These are phyloP conservation scores for Malus sieversii DNA, from an alignment of 306 rosid genomes.

Conservation along the genomic window DNA sequence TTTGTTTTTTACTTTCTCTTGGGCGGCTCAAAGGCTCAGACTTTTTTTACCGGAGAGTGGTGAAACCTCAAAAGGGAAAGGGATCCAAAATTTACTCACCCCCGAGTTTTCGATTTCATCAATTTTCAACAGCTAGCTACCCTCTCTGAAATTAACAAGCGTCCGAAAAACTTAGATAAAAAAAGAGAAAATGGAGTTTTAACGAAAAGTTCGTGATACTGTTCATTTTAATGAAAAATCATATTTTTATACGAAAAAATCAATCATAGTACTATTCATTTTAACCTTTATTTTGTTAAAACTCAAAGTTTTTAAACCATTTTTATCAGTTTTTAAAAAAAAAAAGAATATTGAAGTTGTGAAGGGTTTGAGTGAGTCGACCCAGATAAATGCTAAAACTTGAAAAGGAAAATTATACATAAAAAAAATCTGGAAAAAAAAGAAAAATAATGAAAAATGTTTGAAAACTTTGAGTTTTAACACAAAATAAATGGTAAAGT, in stretches of 20 bases:
- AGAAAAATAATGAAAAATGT: too few relatives aligned
- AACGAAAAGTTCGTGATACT: too few relatives aligned
- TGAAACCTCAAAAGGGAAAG: not conserved
- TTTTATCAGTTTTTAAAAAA: not conserved
- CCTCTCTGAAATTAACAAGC: not conserved
- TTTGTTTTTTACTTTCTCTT: not conserved
- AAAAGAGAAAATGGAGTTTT: not conserved
- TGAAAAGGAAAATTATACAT: not conserved
- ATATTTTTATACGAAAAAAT: too few relatives aligned
- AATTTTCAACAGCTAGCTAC: not conserved
- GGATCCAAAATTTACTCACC: constrained; percentile 7
- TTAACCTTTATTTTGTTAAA: too few relatives aligned
- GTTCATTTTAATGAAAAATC: too few relatives aligned
- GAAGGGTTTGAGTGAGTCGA: not conserved
- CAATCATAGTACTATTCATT: too few relatives aligned
- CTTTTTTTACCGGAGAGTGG: not conserved
- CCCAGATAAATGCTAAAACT: not conserved
- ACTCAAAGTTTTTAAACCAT: too few relatives aligned
- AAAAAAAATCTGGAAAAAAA: not conserved
- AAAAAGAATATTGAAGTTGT: not conserved
- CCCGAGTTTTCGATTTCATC: constrained; percentile 3
- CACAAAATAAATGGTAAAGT: too few relatives aligned
- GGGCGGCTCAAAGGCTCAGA: constrained; percentile 10
- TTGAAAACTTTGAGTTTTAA: too few relatives aligned
- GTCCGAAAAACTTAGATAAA: not conserved